A percentile compares a stretch with the other conserved stretches of the same genome.
Evolutionary conservation across 345 rosid genomes (phyloP).

Genomic region (Citrus hindsii): DNA sequence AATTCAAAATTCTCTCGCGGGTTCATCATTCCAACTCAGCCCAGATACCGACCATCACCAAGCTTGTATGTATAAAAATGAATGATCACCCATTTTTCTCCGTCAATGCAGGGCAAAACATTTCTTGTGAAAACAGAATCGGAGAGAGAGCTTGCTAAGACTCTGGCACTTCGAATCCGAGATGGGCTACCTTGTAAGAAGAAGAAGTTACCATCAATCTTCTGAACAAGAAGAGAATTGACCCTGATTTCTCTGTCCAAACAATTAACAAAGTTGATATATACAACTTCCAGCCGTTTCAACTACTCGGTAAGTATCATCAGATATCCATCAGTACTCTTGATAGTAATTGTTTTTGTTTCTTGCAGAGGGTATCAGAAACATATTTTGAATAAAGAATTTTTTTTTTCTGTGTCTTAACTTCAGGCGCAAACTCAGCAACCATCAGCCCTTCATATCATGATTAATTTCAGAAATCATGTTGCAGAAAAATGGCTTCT

Average conservation of each 20-base stretch:
- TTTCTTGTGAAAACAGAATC: too few species aligned
- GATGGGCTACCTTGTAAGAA: background rate
- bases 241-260: slow-evolving; percentile 3
- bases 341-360: background rate
- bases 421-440: background rate
- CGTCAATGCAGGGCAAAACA: background rate
- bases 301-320: slow-evolving; percentile 30
- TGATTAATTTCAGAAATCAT: background rate
- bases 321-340: too few species aligned
- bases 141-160: background rate
- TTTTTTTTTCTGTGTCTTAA: background rate
- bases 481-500: background rate
- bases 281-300: slow-evolving; percentile 18
- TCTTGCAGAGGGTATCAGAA: background rate
- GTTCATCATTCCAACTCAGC: background rate
- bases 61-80: background rate
- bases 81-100: background rate
- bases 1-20: background rate
- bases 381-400: background rate
- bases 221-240: slow-evolving; percentile 3
- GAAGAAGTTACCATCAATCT: slow-evolving; percentile 13
- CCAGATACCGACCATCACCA: too few species aligned
- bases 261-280: slow-evolving; percentile 9
- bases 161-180: background rate
- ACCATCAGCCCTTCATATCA: background rate